Evolutionary conservation across 2,329 filamentous ascomycete species (phyloP), one percentile per base, ranked within the genome.

Genomic region (Blastomyces gilchristii): DNA sequence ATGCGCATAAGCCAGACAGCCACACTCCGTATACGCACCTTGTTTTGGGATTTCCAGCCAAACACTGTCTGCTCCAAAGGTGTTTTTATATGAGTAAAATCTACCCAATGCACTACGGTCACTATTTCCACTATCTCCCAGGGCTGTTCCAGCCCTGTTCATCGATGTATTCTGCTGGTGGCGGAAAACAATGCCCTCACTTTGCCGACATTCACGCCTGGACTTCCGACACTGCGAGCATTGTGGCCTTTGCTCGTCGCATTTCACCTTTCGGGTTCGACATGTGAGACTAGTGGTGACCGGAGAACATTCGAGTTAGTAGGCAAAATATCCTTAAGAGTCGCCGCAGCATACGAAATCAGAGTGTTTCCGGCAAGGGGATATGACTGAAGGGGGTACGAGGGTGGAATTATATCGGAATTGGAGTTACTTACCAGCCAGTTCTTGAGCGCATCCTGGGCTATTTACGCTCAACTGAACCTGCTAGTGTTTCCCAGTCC

Each of bases 91-190:
- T 31, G 83, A 83, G 70, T 86, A 87, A 71, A 87, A 87, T 22
- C 82, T 81, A 65, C 83, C 83, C 65, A 87, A 73, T 59, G 76
- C 78, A 45, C 78, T 79, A 53, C 74, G 72, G 16, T 70, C 73
- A 5, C 71, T 70, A 12, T 70, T 67, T 16, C 79, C 76, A 39
- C 37, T 39, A 12, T 39, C 37, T 12, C 37, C 37, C 31, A 73
- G 71, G 22, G 71, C 72, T 54, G 77, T 76, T 16, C 75, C 74
- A 47, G 72, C 70, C 58, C 81, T 80, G 64, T 87, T 87, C 84
- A 87, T 85, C 25, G 84, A 86, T 39, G 85, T 84, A 80, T 87
- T 87, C 73, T 87, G 85, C 69, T 87, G 85, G 72, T 88, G 85
- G 62, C 85, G 82, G 69, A 87, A 88, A 54, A 86, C 83, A 68